A percentile compares a stretch with the other conserved stretches of the same genome.
phyloP scores from a whole-genome alignment of 2,329 filamentous ascomycete genomes.

The Ophiosphaerella herpotricha region DNA sequence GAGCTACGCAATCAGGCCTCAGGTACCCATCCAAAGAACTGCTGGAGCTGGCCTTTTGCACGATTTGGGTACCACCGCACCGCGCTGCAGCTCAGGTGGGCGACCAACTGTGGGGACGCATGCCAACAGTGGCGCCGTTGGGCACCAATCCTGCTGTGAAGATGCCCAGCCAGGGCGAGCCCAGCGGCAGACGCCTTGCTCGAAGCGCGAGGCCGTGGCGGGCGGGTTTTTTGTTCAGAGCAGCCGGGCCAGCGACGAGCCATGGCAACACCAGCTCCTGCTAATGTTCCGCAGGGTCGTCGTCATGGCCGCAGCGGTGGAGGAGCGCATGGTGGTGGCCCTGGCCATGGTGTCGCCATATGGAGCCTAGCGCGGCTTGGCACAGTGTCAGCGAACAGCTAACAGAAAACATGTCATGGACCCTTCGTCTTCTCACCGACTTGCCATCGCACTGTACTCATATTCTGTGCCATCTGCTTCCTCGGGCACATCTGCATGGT shows the following conservation, averaged over 20 bases:
- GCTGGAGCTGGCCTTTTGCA: constrained; percentile 25
- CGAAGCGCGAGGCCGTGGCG: constrained; percentile 7
- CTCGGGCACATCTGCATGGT: constrained; percentile 36
- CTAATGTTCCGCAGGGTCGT: too few species aligned
- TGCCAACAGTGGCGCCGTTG: constrained; percentile 31
- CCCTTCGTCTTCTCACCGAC: too few species aligned
- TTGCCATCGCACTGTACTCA: too few species aligned
- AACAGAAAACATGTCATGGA: too few species aligned
- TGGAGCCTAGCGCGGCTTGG: not conserved
- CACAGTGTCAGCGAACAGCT: too few species aligned
- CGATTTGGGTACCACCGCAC: constrained; percentile 34
- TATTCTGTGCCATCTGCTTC: not conserved
- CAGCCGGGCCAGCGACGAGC: not conserved
- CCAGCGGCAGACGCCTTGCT: constrained; percentile 5
- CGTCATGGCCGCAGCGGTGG: not conserved
- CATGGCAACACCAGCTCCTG: not conserved
- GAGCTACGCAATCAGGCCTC: constrained; percentile 18
- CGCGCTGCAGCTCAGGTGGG: constrained; percentile 27
- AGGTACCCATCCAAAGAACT: constrained; percentile 28
- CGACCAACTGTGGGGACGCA: constrained; percentile 30
- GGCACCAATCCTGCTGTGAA: constrained; percentile 24
- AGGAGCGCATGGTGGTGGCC: not conserved
- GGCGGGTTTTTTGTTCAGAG: not conserved
- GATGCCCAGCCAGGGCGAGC: constrained; percentile 17
- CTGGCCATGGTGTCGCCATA: not conserved